Conservation (phyloP, 208 protist species). For the Histomonas meleagridis region DNA sequence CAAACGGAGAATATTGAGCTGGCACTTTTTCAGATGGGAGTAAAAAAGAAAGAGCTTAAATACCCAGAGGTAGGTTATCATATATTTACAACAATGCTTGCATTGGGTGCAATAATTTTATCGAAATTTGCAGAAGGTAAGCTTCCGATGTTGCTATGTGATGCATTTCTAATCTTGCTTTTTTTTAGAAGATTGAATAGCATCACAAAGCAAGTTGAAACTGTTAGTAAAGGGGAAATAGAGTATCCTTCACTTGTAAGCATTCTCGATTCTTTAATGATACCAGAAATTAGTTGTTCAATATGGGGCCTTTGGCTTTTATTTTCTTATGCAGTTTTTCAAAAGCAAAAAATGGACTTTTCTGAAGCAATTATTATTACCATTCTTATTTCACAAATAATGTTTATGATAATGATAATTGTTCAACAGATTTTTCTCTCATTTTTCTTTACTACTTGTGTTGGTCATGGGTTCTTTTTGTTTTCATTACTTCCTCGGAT, state of each 20-base stretch:
- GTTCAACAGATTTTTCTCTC: slow-evolving; percentile 27
- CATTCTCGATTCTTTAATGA: slow-evolving; percentile 23
- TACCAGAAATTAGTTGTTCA: background rate
- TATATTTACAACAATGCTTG: too few species aligned
- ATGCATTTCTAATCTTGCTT: background rate
- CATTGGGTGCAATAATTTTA: too few species aligned
- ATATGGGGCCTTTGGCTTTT: background rate
- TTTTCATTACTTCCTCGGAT: background rate
- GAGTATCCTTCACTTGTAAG: background rate
- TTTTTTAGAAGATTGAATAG: background rate
- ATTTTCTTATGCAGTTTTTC: background rate
- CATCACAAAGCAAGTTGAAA: background rate
- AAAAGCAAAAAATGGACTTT: background rate
- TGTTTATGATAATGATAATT: background rate
- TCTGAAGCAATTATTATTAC: background rate
- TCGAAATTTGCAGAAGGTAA: too few species aligned
- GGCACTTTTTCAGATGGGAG: too few species aligned
- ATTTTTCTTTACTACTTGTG: background rate
- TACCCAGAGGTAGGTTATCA: too few species aligned
- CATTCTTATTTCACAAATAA: background rate
- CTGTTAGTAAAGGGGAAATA: background rate
- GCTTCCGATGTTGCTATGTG: background rate
- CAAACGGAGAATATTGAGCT: too few species aligned
- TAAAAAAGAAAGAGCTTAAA: too few species aligned
- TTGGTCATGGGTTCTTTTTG: slow-evolving; percentile 11